Base-by-base conservation (phyloP, 148 eudicot genomes). In the Chenopodium suecicum region DNA sequence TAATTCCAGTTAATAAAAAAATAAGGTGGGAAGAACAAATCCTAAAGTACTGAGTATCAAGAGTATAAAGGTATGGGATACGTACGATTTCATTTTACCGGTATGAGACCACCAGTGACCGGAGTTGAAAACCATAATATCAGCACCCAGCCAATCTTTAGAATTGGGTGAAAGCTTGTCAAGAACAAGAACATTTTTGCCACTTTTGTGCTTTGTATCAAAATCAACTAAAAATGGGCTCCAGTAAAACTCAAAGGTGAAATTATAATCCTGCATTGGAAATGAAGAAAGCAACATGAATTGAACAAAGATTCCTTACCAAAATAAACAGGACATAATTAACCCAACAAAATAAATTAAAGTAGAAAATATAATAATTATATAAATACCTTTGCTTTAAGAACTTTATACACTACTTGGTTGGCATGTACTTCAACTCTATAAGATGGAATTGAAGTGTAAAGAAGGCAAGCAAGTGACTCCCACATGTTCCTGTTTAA, bases 41-140 rank as follows among this genome's bases (percentile, higher is more conserved):
- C 7, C 8, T 41, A 41, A 41, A 5, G 7, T 41, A 5, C 6
- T 0, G 8, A 41, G 56, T 2, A 10, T 31, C 32, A 31, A 31
- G 32, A 31, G 32, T 31, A 31, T 31, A 31, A 31, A 31, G 32
- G 32, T 31, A 12, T 16, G 17, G 60, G 25, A 4, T 17, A 77
- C 90, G 48, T 86, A 89, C 94, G 82, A 70, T 81, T 73, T 88
- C 8, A 81, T 17, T 56, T 85, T 89, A 27, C 87, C 85, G 4
- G 23, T 41, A 50, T 88, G 92, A 17, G 50, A 79, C 94, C 94
- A 91, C 94, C 94, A 91, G 16, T 91, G 90, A 19, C 94, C 94
- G 12, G 90, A 85, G 68, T 91, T 91, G 64, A 86, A 91, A 48
- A 89, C 84, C 91, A 91, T 88, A 22, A 91, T 78, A 58, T 91